These are phyloP conservation scores for Yamadazyma triangularis DNA, from an alignment of 1,139 yeast species.

Conservation along the genomic window DNA sequence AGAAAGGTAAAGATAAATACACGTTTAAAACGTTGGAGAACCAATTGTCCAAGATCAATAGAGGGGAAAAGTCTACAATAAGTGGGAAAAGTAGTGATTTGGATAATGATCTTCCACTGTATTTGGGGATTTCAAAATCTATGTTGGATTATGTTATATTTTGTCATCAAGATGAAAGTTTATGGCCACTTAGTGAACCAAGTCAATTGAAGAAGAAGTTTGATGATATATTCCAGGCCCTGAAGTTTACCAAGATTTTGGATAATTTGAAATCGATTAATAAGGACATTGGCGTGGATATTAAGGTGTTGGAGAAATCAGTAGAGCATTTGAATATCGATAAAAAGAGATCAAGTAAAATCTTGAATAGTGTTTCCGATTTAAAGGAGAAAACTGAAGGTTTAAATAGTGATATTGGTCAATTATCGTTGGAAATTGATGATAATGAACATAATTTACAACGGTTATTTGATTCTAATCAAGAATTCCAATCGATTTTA, in stretches of 20 bases:
- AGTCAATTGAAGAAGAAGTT: slow-evolving; percentile 82
- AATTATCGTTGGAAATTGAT: slow-evolving; percentile 47
- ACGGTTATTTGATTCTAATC: slow-evolving; percentile 67
- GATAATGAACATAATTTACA: slow-evolving; percentile 57
- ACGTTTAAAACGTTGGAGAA: slow-evolving; percentile 92
- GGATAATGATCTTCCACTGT: slow-evolving; percentile 74
- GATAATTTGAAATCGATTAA: slow-evolving; percentile 72
- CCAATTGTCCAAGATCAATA: slow-evolving; percentile 63
- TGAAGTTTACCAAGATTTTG: slow-evolving; percentile 85
- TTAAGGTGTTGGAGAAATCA: slow-evolving; percentile 70
- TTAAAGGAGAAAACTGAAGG: slow-evolving; percentile 41
- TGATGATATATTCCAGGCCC: slow-evolving; percentile 95
- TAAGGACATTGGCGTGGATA: slow-evolving; percentile 73
- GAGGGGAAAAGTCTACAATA: slow-evolving; percentile 67
- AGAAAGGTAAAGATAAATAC: slow-evolving; percentile 42
- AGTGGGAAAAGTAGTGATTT: slow-evolving; percentile 84
- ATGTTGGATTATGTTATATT: slow-evolving; percentile 89
- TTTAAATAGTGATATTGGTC: slow-evolving; percentile 47
- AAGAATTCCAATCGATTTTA: slow-evolving; percentile 71
- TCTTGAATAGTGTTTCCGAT: slow-evolving; percentile 43
- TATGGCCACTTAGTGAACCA: slow-evolving; percentile 97
- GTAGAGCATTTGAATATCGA: slow-evolving; percentile 74
- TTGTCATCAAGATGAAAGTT: slow-evolving; percentile 95
- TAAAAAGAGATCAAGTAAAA: slow-evolving; percentile 64
- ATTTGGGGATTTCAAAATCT: slow-evolving; percentile 84